phyloP scores from a whole-genome alignment of 148 eudicot genomes.

The Fagopyrum tataricum region DNA sequence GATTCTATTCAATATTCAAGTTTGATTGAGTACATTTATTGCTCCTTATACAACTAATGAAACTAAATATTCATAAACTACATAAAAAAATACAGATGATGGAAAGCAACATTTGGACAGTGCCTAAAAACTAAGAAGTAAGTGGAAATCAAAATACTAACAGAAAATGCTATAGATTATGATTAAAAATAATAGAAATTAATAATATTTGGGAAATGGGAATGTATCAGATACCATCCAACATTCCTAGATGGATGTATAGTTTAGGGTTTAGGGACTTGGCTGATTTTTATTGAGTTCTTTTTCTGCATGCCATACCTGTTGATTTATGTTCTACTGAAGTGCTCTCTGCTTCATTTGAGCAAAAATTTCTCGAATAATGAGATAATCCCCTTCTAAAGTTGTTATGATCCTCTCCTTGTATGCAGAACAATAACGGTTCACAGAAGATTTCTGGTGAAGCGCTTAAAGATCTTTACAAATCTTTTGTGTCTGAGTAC shows the following conservation, averaged over 20 bases:
- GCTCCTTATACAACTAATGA: no score
- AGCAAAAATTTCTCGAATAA: no score
- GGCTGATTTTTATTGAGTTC: background rate
- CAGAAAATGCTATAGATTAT: no score
- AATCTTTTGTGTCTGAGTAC: conserved; percentile 72
- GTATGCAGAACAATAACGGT: conserved; percentile 73
- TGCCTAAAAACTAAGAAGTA: background rate
- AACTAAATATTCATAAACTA: no score
- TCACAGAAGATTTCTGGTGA: conserved; percentile 73
- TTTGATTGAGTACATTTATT: no score
- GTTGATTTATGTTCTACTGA: no score
- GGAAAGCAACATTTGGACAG: no score
- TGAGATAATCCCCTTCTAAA: no score
- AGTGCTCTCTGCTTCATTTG: background rate
- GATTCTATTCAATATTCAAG: no score
- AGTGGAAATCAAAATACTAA: background rate
- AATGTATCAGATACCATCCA: background rate
- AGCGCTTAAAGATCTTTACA: conserved; percentile 80
- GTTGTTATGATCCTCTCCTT: background rate
- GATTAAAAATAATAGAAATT: no score
- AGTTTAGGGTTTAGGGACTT: background rate
- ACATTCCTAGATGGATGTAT: background rate
- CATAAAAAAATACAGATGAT: no score
- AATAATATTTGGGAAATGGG: no score
- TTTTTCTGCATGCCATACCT: background rate